phyloP scores from a whole-genome alignment of 208 protist genomes.

The Trichomonas tenax region DNA sequence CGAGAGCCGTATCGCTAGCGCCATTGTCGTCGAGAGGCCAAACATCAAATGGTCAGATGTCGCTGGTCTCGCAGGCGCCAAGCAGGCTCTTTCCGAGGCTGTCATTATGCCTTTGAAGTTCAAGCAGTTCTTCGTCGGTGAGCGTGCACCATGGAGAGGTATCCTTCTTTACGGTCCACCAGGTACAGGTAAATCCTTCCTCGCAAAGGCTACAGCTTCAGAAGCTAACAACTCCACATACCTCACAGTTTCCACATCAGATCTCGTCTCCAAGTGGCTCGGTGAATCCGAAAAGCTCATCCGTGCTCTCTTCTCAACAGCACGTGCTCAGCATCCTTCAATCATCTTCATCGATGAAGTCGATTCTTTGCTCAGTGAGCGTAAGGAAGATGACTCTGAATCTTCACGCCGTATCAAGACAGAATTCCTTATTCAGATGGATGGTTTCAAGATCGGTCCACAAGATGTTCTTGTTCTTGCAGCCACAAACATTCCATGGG shows the following conservation, averaged over 20 bases:
- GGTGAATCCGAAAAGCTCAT: constrained; percentile 35
- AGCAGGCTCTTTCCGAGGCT: constrained; percentile 52
- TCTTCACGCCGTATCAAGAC: constrained; percentile 84
- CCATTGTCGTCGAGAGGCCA: constrained; percentile 19
- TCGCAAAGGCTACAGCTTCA: constrained; percentile 59
- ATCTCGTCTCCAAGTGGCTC: constrained; percentile 74
- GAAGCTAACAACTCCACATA: constrained; percentile 78
- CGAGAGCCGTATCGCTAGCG: neutral
- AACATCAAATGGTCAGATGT: constrained; percentile 21
- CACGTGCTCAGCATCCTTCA: constrained; percentile 56
- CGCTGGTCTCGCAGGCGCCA: neutral
- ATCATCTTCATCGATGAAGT: constrained; percentile 99
- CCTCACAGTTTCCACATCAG: constrained; percentile 79
- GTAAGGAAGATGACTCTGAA: constrained; percentile 61
- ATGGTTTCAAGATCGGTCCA: constrained; percentile 38
- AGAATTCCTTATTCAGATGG: constrained; percentile 77
- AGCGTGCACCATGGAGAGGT: constrained; percentile 36
- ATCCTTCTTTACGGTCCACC: constrained; percentile 52
- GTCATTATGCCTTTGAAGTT: constrained; percentile 80
- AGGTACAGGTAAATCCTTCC: constrained; percentile 73
- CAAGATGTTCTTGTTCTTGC: constrained; percentile 52
- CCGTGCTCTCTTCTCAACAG: constrained; percentile 22
- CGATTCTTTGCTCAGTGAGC: constrained; percentile 75
- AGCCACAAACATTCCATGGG: constrained; percentile 66
- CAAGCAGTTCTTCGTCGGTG: constrained; percentile 79